Base-by-base conservation (phyloP, 1,284 basidiomycete genomes). In the Boletus smithii region DNA sequence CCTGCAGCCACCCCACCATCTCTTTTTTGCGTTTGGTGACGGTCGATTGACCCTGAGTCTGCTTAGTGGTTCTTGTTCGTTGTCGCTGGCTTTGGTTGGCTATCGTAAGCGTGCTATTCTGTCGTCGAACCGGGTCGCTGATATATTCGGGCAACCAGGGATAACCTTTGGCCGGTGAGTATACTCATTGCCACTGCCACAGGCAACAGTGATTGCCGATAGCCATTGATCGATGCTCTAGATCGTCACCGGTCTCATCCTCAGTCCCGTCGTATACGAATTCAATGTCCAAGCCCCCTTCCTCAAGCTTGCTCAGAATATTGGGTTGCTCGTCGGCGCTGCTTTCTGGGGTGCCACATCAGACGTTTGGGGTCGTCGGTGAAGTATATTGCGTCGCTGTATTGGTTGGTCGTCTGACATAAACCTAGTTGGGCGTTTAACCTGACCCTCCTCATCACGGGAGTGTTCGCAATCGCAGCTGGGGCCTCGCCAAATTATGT, bases 391-490 rank as follows among this genome's bases (percentile, higher is more conserved):
- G 24, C 13, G 8, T 43, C 8, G 5, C 3, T 22, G n/a, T 20
- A 30, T 44, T 20, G 8, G 41, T 24, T 22, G 3, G 26, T 24
- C 17, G 6, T 42, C 46, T 65, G 29, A 54, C 23, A 4, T 20
- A 27, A 17, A 5, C 17, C 46, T 41, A 81, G 80, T 51, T 79
- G 80, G 71, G 80, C 81, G 2, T 90, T 90, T 69, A 89, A 90
- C 62, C 62, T 85, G 30, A 90, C 87, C 0, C 73, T 89, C 26
- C 67, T 88, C 29, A 82, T 91, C 50, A 76, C 80, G 0, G 83
- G 82, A 1, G 67, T 85, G 5, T 90, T 91, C 54, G 82, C 80
- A 1, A 62, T 81, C 3, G 74, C 77, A 0, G 80, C 79, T 27
- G 82, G 81, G 14, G 81, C 70, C 1, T 79, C 83, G 0, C 74